Evolutionary conservation across 176 grass and related monocot species (phyloP), one percentile per base, ranked within the genome.

Genomic region (Musa schizocarpa): DNA sequence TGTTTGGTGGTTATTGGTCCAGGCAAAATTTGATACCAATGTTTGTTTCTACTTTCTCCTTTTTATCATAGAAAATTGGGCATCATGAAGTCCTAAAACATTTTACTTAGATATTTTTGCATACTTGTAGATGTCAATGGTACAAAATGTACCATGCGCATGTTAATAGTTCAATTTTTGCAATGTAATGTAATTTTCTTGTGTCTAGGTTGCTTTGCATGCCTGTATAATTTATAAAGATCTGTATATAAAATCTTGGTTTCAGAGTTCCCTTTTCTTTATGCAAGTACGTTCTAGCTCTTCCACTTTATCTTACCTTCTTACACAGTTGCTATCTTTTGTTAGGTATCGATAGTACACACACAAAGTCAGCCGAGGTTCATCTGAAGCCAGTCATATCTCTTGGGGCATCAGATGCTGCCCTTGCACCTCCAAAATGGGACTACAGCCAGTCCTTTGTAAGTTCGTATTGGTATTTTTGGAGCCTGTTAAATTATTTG

Each of bases 371-470:
- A 9, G 53, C 21, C 9, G 77, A 85, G 58, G 66, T 56, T 56
- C 74, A n/a, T 9, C 13, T 25, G 68, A 83, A 81, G 11, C 64
- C 82, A 43, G 54, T 62, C 49, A 13, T 87, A 63, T 87, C 71
- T 68, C 56, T 85, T 69, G 82, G 80, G 54, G 81, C 77, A 52
- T 67, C 69, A 83, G 90, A 82, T 73, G 68, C 58, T 78, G 70
- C 68, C 63, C 81, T 82, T 75, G 58, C 63, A 14, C 21, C 80
- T 23, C 74, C 74, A 70, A 87, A 83, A 26, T 6, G 83, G 59
- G 55, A 83, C 66, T 79, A 78, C 69, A 85, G 1, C 71, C 80
- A 82, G 68, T 77, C 90, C 43, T 84, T 87, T 74, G 90, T 93
- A 89, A 93, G 90, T 79, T 79, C 21, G 62, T 77, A 7, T 51